Base-by-base conservation (phyloP, 176 grass and related monocot species). In the Bromus sterilis region DNA sequence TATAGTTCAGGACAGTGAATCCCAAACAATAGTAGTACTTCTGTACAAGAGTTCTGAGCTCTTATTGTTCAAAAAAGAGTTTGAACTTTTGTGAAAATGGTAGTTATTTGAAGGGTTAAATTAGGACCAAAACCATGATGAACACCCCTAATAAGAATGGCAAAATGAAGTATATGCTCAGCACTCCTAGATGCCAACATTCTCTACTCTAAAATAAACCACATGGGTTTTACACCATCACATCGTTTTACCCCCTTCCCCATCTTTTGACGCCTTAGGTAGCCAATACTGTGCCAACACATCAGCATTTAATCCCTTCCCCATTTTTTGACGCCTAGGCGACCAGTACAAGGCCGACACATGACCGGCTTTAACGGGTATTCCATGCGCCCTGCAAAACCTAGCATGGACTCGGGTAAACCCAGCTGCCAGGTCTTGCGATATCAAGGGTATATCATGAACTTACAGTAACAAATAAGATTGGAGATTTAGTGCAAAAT, bases 91-190 rank as follows among this genome's bases (percentile, higher is more conserved):
- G 10, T 21, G 24, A 68, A 67, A 24, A 68, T 40, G 65, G 21
- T 40, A 68, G 35, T n/a, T 12, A 68, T 24, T 71, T 44, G 12
- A 44, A 0, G 12, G 14, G 24, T 26, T 71, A 23, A 71, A 71
- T 28, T 71, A 26, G 67, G 24, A 71, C 39, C 24, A 71, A 40
- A 44, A 71, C 39, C 39, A 0, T 9, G 39, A 71, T 26, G 67
- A 40, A 43, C 23, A 71, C 23, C 24, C 39, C 13, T 43, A 15
- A 78, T 78, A 7, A 7, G 31, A 66, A 71, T 36, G 20, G 8
- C 20, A 78, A 61, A 43, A 85, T 78, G 16, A 61, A 78, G 11
- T 59, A 61, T 78, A 78, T 21, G 37, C 30, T 48, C 13, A n/a
- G 55, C 53, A 48, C 28, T 9, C 8, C 23, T 26, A 37, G 11